Evolutionary conservation across 371 early-diverging fungal species (phyloP).

Genomic region (Circinella minor): DNA sequence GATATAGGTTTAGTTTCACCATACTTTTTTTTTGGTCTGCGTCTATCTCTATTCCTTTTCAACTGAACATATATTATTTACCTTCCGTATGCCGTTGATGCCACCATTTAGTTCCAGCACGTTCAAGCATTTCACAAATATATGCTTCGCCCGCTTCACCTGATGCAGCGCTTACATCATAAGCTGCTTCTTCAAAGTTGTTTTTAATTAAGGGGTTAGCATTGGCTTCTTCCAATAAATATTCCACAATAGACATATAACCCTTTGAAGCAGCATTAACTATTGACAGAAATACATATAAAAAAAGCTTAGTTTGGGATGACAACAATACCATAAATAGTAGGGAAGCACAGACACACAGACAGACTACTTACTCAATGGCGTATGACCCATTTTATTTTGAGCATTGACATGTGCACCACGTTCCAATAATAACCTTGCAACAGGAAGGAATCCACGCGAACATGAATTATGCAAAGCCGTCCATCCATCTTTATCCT

Average conservation of each 20-base stretch:
- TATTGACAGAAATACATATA: conserved; percentile 18
- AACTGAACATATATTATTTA: conserved; percentile 11
- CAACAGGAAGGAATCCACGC: conserved; percentile 64
- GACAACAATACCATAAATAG: too few species aligned
- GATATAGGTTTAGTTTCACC: too few species aligned
- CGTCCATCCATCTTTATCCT: conserved; percentile 88
- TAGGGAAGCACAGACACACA: too few species aligned
- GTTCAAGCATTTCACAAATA: conserved; percentile 72
- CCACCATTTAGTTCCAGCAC: conserved; percentile 58
- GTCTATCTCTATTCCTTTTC: too few species aligned
- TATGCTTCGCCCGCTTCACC: conserved; percentile 60
- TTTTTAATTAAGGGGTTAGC: conserved; percentile 75
- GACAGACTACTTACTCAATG: conserved; percentile 64
- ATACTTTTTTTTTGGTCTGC: too few species aligned
- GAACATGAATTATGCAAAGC: conserved; percentile 83
- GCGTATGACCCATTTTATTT: conserved; percentile 74
- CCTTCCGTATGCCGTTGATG: conserved; percentile 36
- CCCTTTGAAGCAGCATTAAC: conserved; percentile 84
- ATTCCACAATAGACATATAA: conserved; percentile 66
- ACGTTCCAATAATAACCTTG: conserved; percentile 60
- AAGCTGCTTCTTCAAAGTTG: conserved; percentile 76
- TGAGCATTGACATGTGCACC: conserved; percentile 67
- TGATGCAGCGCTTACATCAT: conserved; percentile 78
- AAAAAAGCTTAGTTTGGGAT: too few species aligned
- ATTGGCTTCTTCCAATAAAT: conserved; percentile 62